phyloP scores from a whole-genome alignment of 2,329 filamentous ascomycete genomes.

The Fusarium liriodendri region DNA sequence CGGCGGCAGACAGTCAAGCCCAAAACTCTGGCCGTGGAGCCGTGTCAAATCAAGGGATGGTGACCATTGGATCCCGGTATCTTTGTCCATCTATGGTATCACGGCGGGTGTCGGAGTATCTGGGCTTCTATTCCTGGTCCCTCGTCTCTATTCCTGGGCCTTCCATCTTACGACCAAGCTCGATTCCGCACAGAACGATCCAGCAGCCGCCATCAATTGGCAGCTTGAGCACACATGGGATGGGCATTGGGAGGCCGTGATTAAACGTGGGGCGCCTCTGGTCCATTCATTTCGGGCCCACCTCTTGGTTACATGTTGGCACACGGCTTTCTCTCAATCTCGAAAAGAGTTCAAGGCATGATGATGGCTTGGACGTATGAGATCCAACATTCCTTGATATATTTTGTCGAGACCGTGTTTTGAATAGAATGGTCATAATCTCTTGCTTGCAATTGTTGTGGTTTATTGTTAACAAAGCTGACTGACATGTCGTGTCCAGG shows the following conservation, averaged over 20 bases:
- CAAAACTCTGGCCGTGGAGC: constrained; percentile 2
- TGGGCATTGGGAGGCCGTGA: constrained; percentile 31
- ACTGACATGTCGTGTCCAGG: not conserved
- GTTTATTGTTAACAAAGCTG: not conserved
- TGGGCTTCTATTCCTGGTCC: constrained; percentile 4
- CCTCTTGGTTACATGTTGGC: constrained; percentile 2
- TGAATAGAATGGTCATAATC: not conserved
- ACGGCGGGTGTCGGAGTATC: constrained; percentile 20
- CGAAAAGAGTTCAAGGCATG: constrained; percentile 1
- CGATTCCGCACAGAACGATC: not conserved
- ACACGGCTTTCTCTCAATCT: constrained; percentile 4
- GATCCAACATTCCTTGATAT: not conserved
- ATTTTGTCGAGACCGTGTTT: not conserved
- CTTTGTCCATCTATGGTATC: not conserved
- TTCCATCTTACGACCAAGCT: not conserved
- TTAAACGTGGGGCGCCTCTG: constrained; percentile 39
- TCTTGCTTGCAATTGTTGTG: not conserved
- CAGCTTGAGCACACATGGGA: constrained; percentile 10
- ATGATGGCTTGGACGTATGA: constrained; percentile 14
- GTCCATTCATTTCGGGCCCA: constrained; percentile 41
- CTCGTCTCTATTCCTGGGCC: not conserved
- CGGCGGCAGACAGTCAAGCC: not conserved
- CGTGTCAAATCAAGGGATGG: constrained; percentile 30
- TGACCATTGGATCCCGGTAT: constrained; percentile 27
- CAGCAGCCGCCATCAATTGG: constrained; percentile 9